Evolutionary conservation across 2,329 filamentous ascomycete species (phyloP).

Genomic region (Pleurostoma richardsiae): DNA sequence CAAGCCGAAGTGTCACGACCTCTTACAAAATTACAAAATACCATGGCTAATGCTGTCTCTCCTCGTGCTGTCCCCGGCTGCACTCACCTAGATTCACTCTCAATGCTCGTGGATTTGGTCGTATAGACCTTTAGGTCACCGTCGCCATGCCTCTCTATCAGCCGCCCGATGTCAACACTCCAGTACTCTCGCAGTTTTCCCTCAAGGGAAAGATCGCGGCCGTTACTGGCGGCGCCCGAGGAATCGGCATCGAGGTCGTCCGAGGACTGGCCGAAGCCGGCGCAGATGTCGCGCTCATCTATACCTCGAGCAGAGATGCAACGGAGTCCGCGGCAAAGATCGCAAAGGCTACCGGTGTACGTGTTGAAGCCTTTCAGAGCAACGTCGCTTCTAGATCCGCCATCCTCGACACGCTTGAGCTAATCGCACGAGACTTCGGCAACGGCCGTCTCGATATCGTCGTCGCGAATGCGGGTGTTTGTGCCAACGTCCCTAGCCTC

Average conservation of each 20-base stretch:
- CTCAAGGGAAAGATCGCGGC: slow-evolving; percentile 38
- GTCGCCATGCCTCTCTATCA: slow-evolving; percentile 24
- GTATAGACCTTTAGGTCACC: no score
- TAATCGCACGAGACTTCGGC: slow-evolving; percentile 14
- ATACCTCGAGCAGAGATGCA: neutral
- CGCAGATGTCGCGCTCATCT: slow-evolving; percentile 7
- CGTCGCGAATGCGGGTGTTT: slow-evolving; percentile 22
- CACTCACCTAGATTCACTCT: no score
- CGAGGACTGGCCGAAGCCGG: slow-evolving; percentile 6
- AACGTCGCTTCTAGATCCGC: neutral
- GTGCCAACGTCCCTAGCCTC: slow-evolving; percentile 13
- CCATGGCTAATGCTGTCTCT: no score
- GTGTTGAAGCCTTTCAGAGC: neutral
- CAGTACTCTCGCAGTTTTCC: slow-evolving; percentile 29
- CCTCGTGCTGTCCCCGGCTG: no score
- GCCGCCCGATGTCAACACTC: slow-evolving; percentile 5
- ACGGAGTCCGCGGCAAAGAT: slow-evolving; percentile 1
- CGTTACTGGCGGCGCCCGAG: slow-evolving; percentile 39
- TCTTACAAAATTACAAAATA: no score
- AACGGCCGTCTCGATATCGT: slow-evolving; percentile 15
- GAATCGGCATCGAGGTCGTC: slow-evolving; percentile 15
- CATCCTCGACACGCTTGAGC: slow-evolving; percentile 3
- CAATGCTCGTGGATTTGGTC: no score
- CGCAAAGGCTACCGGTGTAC: slow-evolving; percentile 1
- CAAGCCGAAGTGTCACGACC: no score